Conservation (phyloP, 1,284 basidiomycete species). For the Meira nashicola region DNA sequence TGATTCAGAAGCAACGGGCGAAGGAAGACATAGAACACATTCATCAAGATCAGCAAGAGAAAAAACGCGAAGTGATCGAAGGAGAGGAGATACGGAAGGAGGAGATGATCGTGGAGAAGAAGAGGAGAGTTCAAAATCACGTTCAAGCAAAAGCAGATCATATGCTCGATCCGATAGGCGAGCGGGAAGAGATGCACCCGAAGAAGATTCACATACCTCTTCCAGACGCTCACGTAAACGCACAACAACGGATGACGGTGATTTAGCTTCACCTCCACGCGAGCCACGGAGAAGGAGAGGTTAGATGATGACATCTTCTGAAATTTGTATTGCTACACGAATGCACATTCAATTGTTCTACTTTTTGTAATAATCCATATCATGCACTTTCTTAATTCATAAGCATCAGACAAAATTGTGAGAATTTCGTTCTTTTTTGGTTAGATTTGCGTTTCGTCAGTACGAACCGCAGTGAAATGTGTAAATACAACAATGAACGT, state of each 20-base stretch:
- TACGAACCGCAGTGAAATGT: too few species aligned
- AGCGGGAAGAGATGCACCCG: slow-evolving; percentile 4
- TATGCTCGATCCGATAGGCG: slow-evolving; percentile 2
- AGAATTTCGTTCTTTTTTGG: too few species aligned
- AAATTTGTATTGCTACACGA: too few species aligned
- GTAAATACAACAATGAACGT: too few species aligned
- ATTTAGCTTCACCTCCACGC: background rate
- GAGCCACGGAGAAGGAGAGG: slow-evolving; percentile 2
- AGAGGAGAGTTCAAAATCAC: slow-evolving; percentile 2
- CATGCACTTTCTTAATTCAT: too few species aligned
- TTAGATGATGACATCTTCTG: too few species aligned
- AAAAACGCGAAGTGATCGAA: background rate
- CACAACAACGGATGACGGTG: slow-evolving; percentile 1
- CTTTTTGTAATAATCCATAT: too few species aligned
- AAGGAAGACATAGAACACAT: background rate
- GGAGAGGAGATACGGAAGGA: slow-evolving; percentile 6
- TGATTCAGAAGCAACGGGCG: slow-evolving; percentile 1
- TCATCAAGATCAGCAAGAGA: slow-evolving; percentile 4
- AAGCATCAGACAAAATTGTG: too few species aligned
- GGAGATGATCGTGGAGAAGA: slow-evolving; percentile 6
- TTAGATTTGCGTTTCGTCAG: too few species aligned
- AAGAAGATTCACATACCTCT: background rate
- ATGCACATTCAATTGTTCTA: too few species aligned
- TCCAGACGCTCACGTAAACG: background rate
- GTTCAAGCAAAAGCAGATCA: too few species aligned